A percentile compares a stretch with the other conserved stretches of the same genome.
phyloP scores from a whole-genome alignment of 345 rosid genomes.

The Euclidium syriacum region DNA sequence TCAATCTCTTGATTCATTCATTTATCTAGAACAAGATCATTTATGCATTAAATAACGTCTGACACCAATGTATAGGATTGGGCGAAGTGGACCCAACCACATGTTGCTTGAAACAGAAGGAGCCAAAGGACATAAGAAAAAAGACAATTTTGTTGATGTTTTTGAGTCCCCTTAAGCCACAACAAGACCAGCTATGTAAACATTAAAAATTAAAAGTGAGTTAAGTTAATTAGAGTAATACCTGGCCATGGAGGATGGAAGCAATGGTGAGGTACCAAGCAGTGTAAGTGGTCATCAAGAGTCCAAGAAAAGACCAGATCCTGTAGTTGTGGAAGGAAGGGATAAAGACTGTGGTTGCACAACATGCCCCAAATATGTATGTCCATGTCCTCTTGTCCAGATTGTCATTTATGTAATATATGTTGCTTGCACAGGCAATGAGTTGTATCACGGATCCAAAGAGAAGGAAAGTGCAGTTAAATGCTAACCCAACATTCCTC shows the following conservation, averaged over 20 bases:
- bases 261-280: slow-evolving; percentile 98
- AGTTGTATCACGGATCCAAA: slow-evolving; percentile 99
- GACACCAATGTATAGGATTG: slow-evolving; percentile 21
- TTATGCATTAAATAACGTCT: slow-evolving; percentile 16
- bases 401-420: slow-evolving; percentile 96
- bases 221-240: slow-evolving; percentile 16
- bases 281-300: slow-evolving; percentile 95
- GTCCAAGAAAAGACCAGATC: slow-evolving; percentile 98
- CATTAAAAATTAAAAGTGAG: too few species aligned
- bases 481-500: slow-evolving; percentile 99
- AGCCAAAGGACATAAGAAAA: slow-evolving; percentile 20
- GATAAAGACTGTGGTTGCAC: slow-evolving; percentile 95
- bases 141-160: slow-evolving; percentile 27
- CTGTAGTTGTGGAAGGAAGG: slow-evolving; percentile 99
- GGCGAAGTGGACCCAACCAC: slow-evolving; percentile 14
- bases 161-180: slow-evolving; percentile 19
- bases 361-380: slow-evolving; percentile 96
- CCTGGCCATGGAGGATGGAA: slow-evolving; percentile 95
- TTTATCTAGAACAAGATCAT: slow-evolving; percentile 5
- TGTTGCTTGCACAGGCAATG: slow-evolving; percentile 99
- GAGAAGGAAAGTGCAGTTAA: slow-evolving; percentile 97
- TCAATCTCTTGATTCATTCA: background rate
- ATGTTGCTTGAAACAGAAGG: slow-evolving; percentile 26
- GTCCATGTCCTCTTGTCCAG: slow-evolving; percentile 99
- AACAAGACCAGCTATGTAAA: slow-evolving; percentile 18